Evolutionary conservation across 768 basidiomycete species (phyloP).

Genomic region (Mycena maculata): DNA sequence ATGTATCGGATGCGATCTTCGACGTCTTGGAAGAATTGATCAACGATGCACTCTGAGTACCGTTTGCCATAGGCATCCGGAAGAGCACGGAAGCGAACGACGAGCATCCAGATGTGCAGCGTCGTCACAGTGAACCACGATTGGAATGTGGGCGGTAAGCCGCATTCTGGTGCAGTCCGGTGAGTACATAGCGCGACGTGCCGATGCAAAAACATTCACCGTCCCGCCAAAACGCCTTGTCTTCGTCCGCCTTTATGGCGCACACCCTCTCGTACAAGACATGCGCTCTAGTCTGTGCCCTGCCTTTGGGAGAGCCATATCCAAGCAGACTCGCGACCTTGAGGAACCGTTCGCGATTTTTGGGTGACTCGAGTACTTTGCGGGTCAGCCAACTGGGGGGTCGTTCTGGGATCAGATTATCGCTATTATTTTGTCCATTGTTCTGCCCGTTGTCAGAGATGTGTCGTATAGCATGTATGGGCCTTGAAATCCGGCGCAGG

Average conservation of each 20-base stretch:
- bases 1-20: conserved; percentile 90
- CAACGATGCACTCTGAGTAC: conserved; percentile 86
- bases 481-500: conserved; percentile 10
- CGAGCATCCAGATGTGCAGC: conserved; percentile 91
- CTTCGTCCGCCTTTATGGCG: conserved; percentile 67
- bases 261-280: conserved; percentile 69
- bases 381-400: conserved; percentile 28
- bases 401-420: conserved; percentile 25
- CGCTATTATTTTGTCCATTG: conserved; percentile 6
- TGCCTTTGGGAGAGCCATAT: conserved; percentile 13
- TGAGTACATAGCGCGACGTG: conserved; percentile 19
- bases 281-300: conserved; percentile 53
- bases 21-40: conserved; percentile 95
- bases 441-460: conserved; percentile 13
- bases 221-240: conserved; percentile 71
- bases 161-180: conserved; percentile 68
- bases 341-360: conserved; percentile 27
- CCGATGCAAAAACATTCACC: conserved; percentile 49
- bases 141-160: conserved; percentile 92
- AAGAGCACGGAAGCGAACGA: conserved; percentile 87
- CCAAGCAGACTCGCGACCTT: conserved; percentile 26
- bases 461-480: conserved; percentile 7
- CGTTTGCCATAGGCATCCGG: conserved; percentile 71
- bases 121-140: conserved; percentile 97
- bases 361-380: conserved; percentile 29